These are phyloP conservation scores for Brassica nigra DNA, from an alignment of 345 rosid genomes.

Conservation along the genomic window DNA sequence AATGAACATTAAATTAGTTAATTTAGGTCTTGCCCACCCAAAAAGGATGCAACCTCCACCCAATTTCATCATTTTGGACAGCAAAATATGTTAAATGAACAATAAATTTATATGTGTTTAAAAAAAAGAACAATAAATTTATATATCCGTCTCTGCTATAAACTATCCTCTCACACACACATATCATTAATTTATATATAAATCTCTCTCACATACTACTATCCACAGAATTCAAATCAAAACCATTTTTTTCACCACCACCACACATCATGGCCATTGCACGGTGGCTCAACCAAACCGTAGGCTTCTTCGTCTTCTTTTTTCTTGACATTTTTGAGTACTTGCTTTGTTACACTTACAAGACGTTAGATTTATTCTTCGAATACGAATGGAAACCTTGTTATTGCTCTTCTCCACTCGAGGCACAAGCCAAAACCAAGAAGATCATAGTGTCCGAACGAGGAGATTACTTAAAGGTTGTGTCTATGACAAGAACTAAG, in stretches of 20 bases:
- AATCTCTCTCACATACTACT: slow-evolving; percentile 3
- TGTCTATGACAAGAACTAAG: slow-evolving; percentile 60
- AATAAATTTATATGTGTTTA: slow-evolving; percentile 30
- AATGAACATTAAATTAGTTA: slow-evolving; percentile 12
- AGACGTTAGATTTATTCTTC: slow-evolving; percentile 35
- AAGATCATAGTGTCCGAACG: slow-evolving; percentile 79
- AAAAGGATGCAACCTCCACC: slow-evolving; percentile 40
- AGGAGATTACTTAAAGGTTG: slow-evolving; percentile 68
- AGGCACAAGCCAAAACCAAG: slow-evolving; percentile 42
- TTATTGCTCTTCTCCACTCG: slow-evolving; percentile 38
- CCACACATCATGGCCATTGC: slow-evolving; percentile 33
- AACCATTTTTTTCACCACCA: slow-evolving; percentile 3
- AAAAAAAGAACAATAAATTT: slow-evolving; percentile 39
- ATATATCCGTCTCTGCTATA: slow-evolving; percentile 38
- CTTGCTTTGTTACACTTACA: slow-evolving; percentile 40
- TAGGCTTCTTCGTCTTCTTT: slow-evolving; percentile 33
- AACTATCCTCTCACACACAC: not conserved
- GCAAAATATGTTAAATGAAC: slow-evolving; percentile 40
- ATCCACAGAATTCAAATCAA: slow-evolving; percentile 17
- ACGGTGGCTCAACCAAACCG: slow-evolving; percentile 42
- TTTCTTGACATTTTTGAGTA: slow-evolving; percentile 40
- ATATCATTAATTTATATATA: slow-evolving; percentile 18
- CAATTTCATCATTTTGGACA: slow-evolving; percentile 37
- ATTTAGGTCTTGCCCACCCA: slow-evolving; percentile 22
- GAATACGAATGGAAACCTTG: slow-evolving; percentile 41